Evolutionary conservation across 164 flowering plant genomes (phyloP), one percentile per base, ranked within the genome.

Genomic region (Warburgia ugandensis): DNA sequence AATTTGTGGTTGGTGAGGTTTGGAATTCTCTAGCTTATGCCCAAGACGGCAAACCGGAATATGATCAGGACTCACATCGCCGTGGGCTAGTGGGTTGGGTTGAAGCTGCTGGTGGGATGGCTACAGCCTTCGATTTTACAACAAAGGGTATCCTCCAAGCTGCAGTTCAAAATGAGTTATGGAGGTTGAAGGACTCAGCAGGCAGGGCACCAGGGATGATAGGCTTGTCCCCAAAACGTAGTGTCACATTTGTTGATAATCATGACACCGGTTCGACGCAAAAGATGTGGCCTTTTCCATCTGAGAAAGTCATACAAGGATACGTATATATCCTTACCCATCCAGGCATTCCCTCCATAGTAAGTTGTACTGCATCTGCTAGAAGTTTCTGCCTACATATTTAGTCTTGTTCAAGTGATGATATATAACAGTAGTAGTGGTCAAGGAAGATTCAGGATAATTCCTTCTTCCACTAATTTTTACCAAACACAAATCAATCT

Each of bases 221-320:
- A 6, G 97, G 97, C 0, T 8, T 69, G 11, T 26, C 30, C 46
- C 87, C 92, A 0, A 56, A 52, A 57, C 78, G 70, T 54, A 77
- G 83, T 10, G 87, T 89, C 22, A 83, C 97, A 2, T 85, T 85
- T 47, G 62, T 89, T 5, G 97, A 89, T 51, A 85, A 89, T 50
- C 97, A 89, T 45, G 86, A 89, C 50, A 83, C 92, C 0, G n/a
- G n/a, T n/a, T 81, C 86, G 1, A 74, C 88, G 0, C 94, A 88
- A 45, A 47, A 57, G 0, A 0, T 50, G 0, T 83, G 85, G 89
- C 91, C 87, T 5, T 88, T 84, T 59, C 94, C 97, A 9, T 67
- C 83, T 0, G 88, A 84, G 30, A 80, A 82, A 68, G 79, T 84
- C 56, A 77, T 83, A 69, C 88, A 50, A 20, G 96, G 94, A 43